A percentile compares a stretch with the other conserved stretches of the same genome.
Evolutionary conservation across 2,329 filamentous ascomycete genomes (phyloP).

Genomic region (Venturia effusa): DNA sequence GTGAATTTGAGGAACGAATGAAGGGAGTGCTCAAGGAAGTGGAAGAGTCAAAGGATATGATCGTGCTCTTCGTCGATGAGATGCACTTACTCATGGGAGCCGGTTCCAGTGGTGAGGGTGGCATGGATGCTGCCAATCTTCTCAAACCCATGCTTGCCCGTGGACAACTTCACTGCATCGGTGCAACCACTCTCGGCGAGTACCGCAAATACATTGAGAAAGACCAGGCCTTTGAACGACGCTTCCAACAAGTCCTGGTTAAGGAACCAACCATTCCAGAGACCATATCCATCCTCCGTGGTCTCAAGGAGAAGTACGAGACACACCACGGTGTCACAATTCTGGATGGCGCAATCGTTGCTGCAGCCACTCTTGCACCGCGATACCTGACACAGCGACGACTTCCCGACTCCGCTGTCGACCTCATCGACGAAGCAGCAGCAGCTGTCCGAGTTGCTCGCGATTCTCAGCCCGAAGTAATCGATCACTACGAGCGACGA

Average conservation of each 20-base stretch:
- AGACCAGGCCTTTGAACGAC: slow-evolving; percentile 92
- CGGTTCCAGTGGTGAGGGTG: slow-evolving; percentile 85
- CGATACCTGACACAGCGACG: slow-evolving; percentile 86
- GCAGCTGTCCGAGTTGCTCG: slow-evolving; percentile 92
- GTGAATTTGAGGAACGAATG: slow-evolving; percentile 98
- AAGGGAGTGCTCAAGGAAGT: slow-evolving; percentile 98
- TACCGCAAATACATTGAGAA: slow-evolving; percentile 99
- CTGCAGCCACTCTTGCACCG: slow-evolving; percentile 81
- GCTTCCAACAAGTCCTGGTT: slow-evolving; percentile 96
- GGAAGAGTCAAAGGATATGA: slow-evolving; percentile 86
- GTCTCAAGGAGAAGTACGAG: slow-evolving; percentile 95
- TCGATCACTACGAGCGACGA: slow-evolving; percentile 87
- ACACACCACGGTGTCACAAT: slow-evolving; percentile 97
- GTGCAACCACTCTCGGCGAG: slow-evolving; percentile 87
- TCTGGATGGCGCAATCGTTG: slow-evolving; percentile 83
- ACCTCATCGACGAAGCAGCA: slow-evolving; percentile 90
- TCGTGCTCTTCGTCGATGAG: slow-evolving; percentile 96
- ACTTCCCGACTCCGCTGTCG: slow-evolving; percentile 91
- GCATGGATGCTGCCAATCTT: slow-evolving; percentile 97
- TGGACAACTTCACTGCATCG: slow-evolving; percentile 94
- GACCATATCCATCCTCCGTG: slow-evolving; percentile 95
- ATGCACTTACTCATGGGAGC: slow-evolving; percentile 98
- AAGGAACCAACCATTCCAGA: slow-evolving; percentile 85
- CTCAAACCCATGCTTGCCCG: slow-evolving; percentile 97
- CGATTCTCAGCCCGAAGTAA: slow-evolving; percentile 93